These are phyloP conservation scores for Fusarium siculi DNA, from an alignment of 2,329 filamentous ascomycete species.

Conservation along the genomic window DNA sequence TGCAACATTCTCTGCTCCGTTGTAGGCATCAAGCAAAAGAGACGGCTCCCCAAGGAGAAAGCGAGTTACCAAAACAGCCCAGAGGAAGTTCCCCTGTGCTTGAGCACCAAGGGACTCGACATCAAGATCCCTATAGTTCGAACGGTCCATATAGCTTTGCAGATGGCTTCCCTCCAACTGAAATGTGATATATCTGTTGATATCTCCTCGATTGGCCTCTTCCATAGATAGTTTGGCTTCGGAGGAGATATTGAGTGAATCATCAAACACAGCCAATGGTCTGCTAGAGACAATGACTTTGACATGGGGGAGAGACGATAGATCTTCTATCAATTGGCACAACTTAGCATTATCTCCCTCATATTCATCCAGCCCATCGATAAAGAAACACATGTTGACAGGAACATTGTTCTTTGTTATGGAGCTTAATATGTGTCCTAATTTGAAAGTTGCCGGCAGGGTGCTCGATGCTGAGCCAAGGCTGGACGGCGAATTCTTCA, in stretches of 20 bases:
- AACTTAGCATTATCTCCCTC: constrained; percentile 18
- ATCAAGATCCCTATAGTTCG: neutral
- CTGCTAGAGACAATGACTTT: constrained; percentile 35
- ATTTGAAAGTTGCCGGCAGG: neutral
- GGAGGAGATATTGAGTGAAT: neutral
- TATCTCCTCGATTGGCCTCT: constrained; percentile 23
- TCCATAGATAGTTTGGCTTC: constrained; percentile 22
- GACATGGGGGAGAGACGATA: constrained; percentile 2
- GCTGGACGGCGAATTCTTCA: neutral
- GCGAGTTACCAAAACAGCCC: constrained; percentile 30
- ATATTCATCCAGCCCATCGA: constrained; percentile 36
- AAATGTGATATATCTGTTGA: constrained; percentile 4
- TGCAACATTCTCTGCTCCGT: neutral
- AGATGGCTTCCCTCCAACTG: neutral
- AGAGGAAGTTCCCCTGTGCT: constrained; percentile 35
- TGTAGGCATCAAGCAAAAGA: neutral
- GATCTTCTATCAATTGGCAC: neutral
- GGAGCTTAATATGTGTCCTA: neutral
- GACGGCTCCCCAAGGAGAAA: neutral
- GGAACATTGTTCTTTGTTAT: neutral
- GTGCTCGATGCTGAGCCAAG: neutral
- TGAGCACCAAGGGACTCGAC: constrained; percentile 1
- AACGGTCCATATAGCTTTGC: neutral
- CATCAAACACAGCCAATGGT: constrained; percentile 15
- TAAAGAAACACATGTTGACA: constrained; percentile 26